phyloP scores from a whole-genome alignment of 2,329 filamentous ascomycete species.

The Bipolaris oryzae region DNA sequence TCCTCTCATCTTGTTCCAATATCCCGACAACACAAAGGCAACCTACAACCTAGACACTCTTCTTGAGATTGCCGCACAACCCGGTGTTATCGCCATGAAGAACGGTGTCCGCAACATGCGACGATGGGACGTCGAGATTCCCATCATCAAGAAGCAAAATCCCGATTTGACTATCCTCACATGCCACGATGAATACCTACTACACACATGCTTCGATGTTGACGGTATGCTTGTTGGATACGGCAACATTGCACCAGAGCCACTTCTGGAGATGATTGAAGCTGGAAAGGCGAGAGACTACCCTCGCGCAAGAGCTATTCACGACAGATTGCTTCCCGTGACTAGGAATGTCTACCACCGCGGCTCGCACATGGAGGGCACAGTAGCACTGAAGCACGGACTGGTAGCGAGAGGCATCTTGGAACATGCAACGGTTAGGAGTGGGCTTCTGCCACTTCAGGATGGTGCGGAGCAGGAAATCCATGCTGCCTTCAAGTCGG shows the following conservation, averaged over 20 bases:
- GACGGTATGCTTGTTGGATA: conserved; percentile 63
- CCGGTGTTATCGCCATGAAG: conserved; percentile 63
- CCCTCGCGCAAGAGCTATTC: conserved; percentile 55
- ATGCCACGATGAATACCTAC: conserved; percentile 61
- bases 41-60: conserved; percentile 60
- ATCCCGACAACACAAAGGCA: conserved; percentile 61
- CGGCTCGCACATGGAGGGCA: conserved; percentile 63
- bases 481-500: conserved; percentile 48
- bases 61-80: conserved; percentile 59
- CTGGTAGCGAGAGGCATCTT: conserved; percentile 59
- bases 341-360: conserved; percentile 62
- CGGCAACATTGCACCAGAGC: conserved; percentile 60
- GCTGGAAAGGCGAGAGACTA: conserved; percentile 60
- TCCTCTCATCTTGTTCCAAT: conserved; percentile 61
- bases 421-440: conserved; percentile 58
- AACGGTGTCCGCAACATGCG: conserved; percentile 63
- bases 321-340: conserved; percentile 58
- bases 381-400: conserved; percentile 58
- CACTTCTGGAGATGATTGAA: conserved; percentile 57
- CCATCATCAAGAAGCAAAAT: conserved; percentile 57
- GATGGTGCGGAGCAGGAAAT: conserved; percentile 54
- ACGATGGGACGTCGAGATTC: conserved; percentile 63
- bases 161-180: conserved; percentile 59
- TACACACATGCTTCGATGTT: conserved; percentile 60
- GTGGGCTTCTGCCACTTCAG: conserved; percentile 54